Evolutionary conservation across 208 protist species (phyloP), one percentile per base, ranked within the genome.

Genomic region (Trypanosoma melophagium): DNA sequence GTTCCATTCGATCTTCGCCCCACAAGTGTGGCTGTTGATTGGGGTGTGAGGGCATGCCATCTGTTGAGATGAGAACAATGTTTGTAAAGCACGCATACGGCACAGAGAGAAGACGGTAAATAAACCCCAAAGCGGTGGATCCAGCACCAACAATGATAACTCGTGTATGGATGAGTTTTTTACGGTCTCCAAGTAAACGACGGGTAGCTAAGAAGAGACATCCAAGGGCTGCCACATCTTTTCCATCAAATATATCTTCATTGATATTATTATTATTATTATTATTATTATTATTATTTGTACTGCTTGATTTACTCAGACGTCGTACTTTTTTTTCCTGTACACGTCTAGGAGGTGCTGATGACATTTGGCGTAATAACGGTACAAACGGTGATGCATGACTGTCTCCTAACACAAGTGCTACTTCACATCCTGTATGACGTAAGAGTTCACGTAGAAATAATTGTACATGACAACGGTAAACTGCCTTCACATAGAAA

Each of bases 21-120:
- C 92, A 97, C n/a, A 78, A 62, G 14, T 76, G 53, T 38, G 66
- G 60, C 16, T 69, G 44, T 51, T 88, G 80, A 51, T 93, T 93
- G 5, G 83, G 84, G 69, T 97, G 92, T 19, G 54, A 57, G 52
- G 90, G 88, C 44, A 97, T 54, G 24, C 88, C 89, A 69, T 96
- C 89, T 0, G 79, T 89, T 3, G 90, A 93, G 28, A 97, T 69
- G n/a, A 97, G 79, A 0, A 94, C 76, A 51, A 97, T 71, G 73
- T 96, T 96, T 19, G 78, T 84, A 75, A 94, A 93, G 47, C 68
- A 77, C n/a, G 90, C 70, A 74, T 93, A 96, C 17, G 93, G 88
- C 0, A 95, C 72, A 19, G 67, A 47, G 22, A 94, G 66, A 40
- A 96, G 84, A 41, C 78, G 79, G 66, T 97, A 79, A 56, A 97